phyloP scores from a whole-genome alignment of 495 filamentous ascomycete species.

The Lasiosphaeria hispida region DNA sequence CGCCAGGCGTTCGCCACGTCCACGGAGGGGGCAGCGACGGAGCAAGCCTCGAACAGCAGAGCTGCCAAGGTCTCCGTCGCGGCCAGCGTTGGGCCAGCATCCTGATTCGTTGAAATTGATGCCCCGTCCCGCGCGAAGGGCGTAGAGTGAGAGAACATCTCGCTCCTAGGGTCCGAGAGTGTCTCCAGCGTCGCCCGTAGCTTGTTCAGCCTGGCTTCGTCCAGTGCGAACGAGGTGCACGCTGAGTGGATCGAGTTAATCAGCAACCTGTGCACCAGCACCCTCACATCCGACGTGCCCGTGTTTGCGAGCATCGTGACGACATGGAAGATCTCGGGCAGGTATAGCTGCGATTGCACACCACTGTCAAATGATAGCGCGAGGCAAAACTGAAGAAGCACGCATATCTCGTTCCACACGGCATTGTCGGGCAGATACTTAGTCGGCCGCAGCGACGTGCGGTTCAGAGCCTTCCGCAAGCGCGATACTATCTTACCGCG shows the following conservation, averaged over 20 bases:
- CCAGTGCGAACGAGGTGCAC: constrained; percentile 58
- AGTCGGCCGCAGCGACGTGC: constrained; percentile 60
- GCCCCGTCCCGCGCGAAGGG: constrained; percentile 39
- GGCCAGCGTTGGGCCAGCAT: constrained; percentile 45
- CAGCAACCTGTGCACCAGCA: constrained; percentile 57
- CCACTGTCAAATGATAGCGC: constrained; percentile 63
- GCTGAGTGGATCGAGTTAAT: constrained; percentile 65
- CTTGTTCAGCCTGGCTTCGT: constrained; percentile 52
- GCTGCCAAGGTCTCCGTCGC: constrained; percentile 54
- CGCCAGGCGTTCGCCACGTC: constrained; percentile 66
- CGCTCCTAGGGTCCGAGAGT: constrained; percentile 54
- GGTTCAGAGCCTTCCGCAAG: constrained; percentile 61
- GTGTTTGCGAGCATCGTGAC: constrained; percentile 66
- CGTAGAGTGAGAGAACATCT: constrained; percentile 43
- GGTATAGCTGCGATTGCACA: constrained; percentile 60
- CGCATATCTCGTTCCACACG: constrained; percentile 63
- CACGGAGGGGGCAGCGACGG: constrained; percentile 57
- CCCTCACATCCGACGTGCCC: constrained; percentile 52
- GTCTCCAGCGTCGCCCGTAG: constrained; percentile 52
- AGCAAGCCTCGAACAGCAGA: constrained; percentile 59
- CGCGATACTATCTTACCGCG: constrained; percentile 59
- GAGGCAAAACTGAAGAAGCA: constrained; percentile 60
- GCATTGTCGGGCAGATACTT: constrained; percentile 59
- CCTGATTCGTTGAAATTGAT: constrained; percentile 46
- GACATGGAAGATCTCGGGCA: constrained; percentile 65